Evolutionary conservation across 306 rosid genomes (phyloP), one percentile per base, ranked within the genome.

Genomic region (Citrullus colocynthis): DNA sequence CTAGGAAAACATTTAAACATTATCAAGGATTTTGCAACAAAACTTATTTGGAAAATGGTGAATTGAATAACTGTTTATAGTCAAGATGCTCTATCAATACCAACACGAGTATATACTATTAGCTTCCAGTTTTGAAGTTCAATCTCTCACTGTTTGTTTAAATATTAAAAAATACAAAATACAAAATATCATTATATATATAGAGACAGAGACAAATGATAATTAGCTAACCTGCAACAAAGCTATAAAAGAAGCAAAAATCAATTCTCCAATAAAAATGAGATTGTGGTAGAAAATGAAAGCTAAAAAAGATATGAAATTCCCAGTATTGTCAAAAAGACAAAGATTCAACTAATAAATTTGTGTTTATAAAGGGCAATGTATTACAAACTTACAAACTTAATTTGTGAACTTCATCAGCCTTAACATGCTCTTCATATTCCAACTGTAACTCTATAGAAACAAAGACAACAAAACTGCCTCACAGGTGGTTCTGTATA

Each of bases 381-480:
- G 77, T 14, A 73, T 51, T 30, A 32, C 44, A 44, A 73, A 73
- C 57, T 74, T 74, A 5, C 77, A 28, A 73, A 45, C 34, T 45
- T 45, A 24, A 58, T 70, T 70, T 70, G 57, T 69, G 75, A 71
- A 24, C 20, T 71, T 28, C 76, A 48, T 48, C 59, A 71, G 14
- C 48, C 56, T 45, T 71, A 44, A 48, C 76, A 45, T 13, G 0
- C 17, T 49, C 37, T 48, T 44, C 56, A 71, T 49, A 44, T 71
- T 71, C 59, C 36, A 69, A 21, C 75, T 69, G 10, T 52, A 74
- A 74, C 78, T 52, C 62, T 74, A 9, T 5, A 51, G 30, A 34
- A 73, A 15, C 15, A 73, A 73, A 30, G 44, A 72, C 56, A 36
- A 74, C 78, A 74, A 74, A 74, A 74, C 78, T 74, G 62, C 62